Percentiles rank a stretch among this genome's conserved stretches.
phyloP scores from a whole-genome alignment of 179 eudicot genomes.

The Amaranthus tricolor region DNA sequence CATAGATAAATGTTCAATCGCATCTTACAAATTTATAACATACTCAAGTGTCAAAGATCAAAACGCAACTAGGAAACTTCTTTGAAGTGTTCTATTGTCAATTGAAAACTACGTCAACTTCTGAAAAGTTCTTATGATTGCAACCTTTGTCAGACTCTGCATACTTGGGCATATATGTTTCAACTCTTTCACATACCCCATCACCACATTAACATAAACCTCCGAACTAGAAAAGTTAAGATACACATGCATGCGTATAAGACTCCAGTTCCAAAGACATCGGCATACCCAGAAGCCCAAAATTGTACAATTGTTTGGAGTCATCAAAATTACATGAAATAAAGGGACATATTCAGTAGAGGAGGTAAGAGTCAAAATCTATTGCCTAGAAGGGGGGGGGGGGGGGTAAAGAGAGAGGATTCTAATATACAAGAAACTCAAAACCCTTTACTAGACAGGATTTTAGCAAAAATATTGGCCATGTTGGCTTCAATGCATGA shows the following conservation, averaged over 20 bases:
- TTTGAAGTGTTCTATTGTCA: background rate
- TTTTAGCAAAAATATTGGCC: background rate
- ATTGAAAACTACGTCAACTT: background rate
- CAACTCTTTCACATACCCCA: background rate
- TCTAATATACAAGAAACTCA: background rate
- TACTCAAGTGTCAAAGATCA: background rate
- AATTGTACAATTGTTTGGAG: background rate
- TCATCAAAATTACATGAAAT: background rate
- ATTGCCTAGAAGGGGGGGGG: background rate
- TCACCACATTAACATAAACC: background rate
- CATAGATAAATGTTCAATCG: background rate
- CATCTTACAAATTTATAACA: background rate
- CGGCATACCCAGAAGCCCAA: background rate
- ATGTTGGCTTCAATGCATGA: background rate
- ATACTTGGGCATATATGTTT: background rate
- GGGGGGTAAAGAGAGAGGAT: background rate
- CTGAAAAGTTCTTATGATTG: conserved; percentile 3
- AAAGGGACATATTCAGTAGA: too few species aligned
- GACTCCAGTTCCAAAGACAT: background rate
- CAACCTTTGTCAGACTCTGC: background rate
- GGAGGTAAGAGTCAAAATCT: too few species aligned
- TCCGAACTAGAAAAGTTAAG: background rate
- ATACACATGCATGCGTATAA: background rate
- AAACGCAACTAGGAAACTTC: background rate
- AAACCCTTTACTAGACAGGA: background rate